Evolutionary conservation across 108 stramenopile genomes (phyloP).

Genomic region (Fragilariopsis cylindrus): DNA sequence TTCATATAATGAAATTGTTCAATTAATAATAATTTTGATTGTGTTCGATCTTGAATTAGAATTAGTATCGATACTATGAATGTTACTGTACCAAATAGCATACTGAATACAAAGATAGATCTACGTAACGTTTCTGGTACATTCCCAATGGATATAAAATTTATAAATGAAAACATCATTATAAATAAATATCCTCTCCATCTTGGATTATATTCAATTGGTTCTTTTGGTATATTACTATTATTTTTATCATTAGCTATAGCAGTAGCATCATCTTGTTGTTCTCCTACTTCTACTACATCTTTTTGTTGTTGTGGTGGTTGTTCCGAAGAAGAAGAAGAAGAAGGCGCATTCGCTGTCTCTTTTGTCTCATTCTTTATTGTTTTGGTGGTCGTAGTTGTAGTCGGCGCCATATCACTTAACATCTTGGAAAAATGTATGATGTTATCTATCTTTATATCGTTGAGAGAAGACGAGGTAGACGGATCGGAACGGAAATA

Average conservation of each 20-base stretch:
- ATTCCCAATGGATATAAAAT: constrained; percentile 37
- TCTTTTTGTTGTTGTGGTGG: no score
- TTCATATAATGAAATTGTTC: constrained; percentile 48
- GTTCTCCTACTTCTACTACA: no score
- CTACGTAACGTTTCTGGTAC: neutral
- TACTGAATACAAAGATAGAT: constrained; percentile 10
- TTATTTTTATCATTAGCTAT: neutral
- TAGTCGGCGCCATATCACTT: no score
- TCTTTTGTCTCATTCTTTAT: no score
- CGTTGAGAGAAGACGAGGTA: no score
- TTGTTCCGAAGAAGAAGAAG: no score
- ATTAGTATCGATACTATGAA: constrained; percentile 43
- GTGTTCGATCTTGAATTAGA: constrained; percentile 52
- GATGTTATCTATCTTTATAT: no score
- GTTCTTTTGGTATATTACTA: constrained; percentile 1
- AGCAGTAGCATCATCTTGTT: no score
- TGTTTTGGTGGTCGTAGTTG: no score
- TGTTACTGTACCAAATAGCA: constrained; percentile 59
- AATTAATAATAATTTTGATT: constrained; percentile 16
- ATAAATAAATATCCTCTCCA: constrained; percentile 67
- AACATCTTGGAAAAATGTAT: no score
- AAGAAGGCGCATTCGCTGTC: no score
- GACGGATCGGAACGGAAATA: no score
- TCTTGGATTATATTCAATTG: constrained; percentile 56
- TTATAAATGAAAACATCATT: constrained; percentile 43